Base-by-base conservation (phyloP, 176 grass and related monocot species). In the Ampelocalamus luodianensis region DNA sequence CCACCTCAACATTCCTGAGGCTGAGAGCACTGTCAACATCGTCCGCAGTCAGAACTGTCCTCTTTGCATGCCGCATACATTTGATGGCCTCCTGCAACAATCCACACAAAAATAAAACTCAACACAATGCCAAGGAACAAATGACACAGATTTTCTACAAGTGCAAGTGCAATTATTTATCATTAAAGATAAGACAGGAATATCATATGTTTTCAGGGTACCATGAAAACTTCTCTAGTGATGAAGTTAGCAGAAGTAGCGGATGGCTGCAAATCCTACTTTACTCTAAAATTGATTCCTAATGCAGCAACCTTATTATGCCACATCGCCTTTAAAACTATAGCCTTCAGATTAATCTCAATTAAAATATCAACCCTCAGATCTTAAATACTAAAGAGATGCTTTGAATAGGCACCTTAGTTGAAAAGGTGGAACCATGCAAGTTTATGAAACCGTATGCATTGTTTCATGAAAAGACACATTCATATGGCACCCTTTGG, bases 21-120 rank as follows among this genome's bases (percentile, higher is more conserved):
- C 87, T 90, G 29, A 98, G 96, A 63, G 93, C 93, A 77, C 91
- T 95, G 64, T 98, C 93, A 56, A 98, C 90, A 77, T 98, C 96
- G 5, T 95, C 96, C 0, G 88, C 86, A 37, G 88, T 92, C 84
- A 98, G 71, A 76, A 98, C 80, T 65, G 89, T 93, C 73, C 93
- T 86, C 67, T 95, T 98, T 46, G 93, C 90, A 89, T 98, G 96
- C 54, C 96, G 87, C 93, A 95, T 95, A 85, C 96, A 98, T 76
- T 95, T 98, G 55, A 98, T 93, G 14, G 93, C 90, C 86, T 98
- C 96, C 96, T 98, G 88, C 5, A 75, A 54, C 17, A 84, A 43
- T 64, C 20, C 75, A 78, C 40, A 17, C 3, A 27, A 79, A 51
- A 74, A 69, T 71, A 10, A 51, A 82, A 43, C 29, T 85, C 39